Evolutionary conservation across 192 early-diverging fungal species (phyloP).

Genomic region (Coemansia sp.): DNA sequence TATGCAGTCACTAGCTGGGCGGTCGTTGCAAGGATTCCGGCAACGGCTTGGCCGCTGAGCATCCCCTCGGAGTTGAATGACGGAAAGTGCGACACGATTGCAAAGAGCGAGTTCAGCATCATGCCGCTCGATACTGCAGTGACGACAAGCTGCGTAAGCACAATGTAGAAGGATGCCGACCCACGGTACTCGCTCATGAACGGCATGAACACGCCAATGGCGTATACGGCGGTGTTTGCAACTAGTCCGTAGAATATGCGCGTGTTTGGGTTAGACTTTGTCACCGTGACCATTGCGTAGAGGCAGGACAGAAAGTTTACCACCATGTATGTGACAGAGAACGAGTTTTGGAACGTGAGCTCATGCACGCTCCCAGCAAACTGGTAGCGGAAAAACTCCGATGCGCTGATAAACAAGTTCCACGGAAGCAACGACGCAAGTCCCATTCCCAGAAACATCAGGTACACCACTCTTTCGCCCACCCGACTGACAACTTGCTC

Average conservation of each 20-base stretch:
- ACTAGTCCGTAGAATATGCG: constrained; percentile 55
- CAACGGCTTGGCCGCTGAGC: constrained; percentile 65
- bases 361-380: constrained; percentile 62
- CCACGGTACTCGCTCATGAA: constrained; percentile 51
- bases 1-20: constrained; percentile 65
- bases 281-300: constrained; percentile 54
- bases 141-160: constrained; percentile 57
- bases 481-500: neutral
- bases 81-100: constrained; percentile 68
- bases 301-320: constrained; percentile 60
- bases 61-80: constrained; percentile 69
- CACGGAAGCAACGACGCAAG: constrained; percentile 74
- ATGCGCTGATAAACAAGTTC: constrained; percentile 82
- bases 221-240: constrained; percentile 55
- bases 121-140: constrained; percentile 64
- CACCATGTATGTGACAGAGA: constrained; percentile 64
- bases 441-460: constrained; percentile 73
- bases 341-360: constrained; percentile 76
- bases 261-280: constrained; percentile 34
- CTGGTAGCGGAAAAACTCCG: constrained; percentile 67
- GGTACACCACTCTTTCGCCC: constrained; percentile 32
- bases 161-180: constrained; percentile 64
- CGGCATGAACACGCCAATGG: constrained; percentile 57
- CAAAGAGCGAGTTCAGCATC: constrained; percentile 69
- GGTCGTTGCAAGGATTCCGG: constrained; percentile 65